phyloP scores from a whole-genome alignment of 1,284 basidiomycete genomes.

The Tilletia caries region DNA sequence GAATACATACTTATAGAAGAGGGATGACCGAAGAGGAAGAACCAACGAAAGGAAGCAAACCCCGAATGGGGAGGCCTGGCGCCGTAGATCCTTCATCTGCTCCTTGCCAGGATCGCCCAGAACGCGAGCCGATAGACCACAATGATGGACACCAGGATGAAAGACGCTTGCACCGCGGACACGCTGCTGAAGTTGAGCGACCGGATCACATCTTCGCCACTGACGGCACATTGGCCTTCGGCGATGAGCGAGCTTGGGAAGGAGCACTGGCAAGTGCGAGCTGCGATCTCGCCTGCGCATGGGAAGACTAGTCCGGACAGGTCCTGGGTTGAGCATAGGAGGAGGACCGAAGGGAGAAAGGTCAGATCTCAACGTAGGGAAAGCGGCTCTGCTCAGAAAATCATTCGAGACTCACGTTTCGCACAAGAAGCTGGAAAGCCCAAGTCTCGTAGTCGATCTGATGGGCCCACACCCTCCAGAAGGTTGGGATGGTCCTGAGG shows the following conservation, averaged over 20 bases:
- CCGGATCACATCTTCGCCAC: constrained; percentile 27
- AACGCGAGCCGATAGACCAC: constrained; percentile 20
- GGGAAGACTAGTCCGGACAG: constrained; percentile 59
- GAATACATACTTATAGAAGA: no score
- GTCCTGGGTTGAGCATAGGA: constrained; percentile 49
- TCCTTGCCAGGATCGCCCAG: not conserved
- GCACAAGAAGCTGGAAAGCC: constrained; percentile 55
- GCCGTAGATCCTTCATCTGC: no score
- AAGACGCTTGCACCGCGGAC: constrained; percentile 41
- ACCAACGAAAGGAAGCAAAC: no score
- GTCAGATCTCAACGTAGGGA: not conserved
- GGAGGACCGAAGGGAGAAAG: no score
- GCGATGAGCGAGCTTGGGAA: constrained; percentile 22
- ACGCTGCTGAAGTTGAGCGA: constrained; percentile 36
- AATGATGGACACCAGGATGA: constrained; percentile 33
- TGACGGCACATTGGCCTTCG: constrained; percentile 23
- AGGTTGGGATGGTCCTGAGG: constrained; percentile 62
- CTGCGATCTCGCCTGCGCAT: constrained; percentile 52
- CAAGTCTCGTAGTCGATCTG: constrained; percentile 57
- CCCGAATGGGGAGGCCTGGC: no score
- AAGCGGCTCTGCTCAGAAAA: no score
- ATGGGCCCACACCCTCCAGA: constrained; percentile 64
- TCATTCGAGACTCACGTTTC: constrained; percentile 56
- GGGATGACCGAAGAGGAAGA: no score
- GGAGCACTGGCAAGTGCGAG: constrained; percentile 27